These are phyloP conservation scores for Paecilomyces dactylethromorphus DNA, from an alignment of 2,329 filamentous ascomycete genomes.

Conservation along the genomic window DNA sequence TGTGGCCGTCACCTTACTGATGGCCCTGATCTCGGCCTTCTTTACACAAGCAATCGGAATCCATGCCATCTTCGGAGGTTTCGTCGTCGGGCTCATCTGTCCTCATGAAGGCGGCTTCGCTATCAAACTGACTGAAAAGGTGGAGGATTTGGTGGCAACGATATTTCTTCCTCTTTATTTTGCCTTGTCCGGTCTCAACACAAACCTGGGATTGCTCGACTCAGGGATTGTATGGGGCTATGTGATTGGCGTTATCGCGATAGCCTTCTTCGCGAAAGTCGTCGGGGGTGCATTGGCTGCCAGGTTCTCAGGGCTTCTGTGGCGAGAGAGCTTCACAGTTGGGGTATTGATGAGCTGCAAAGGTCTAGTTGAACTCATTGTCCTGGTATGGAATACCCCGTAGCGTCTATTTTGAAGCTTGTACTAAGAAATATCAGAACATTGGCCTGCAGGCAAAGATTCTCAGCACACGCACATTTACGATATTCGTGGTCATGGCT, in stretches of 20 bases:
- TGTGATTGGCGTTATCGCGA: constrained; percentile 71
- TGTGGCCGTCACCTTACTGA: constrained; percentile 72
- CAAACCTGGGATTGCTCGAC: constrained; percentile 76
- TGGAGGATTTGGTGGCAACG: constrained; percentile 81
- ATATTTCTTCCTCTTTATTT: constrained; percentile 90
- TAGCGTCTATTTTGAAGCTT: constrained; percentile 2
- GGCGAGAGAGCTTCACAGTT: constrained; percentile 84
- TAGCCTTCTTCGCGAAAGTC: constrained; percentile 82
- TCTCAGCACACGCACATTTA: constrained; percentile 73
- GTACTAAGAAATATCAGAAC: constrained; percentile 41
- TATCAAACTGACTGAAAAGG: constrained; percentile 86
- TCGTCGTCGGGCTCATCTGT: constrained; percentile 81
- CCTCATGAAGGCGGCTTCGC: constrained; percentile 86
- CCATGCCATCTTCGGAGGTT: constrained; percentile 90
- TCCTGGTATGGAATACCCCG: constrained; percentile 59
- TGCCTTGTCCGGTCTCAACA: constrained; percentile 82
- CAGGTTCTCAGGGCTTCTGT: constrained; percentile 67
- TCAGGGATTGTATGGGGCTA: constrained; percentile 83
- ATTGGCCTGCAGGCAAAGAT: constrained; percentile 81
- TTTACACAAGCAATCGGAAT: constrained; percentile 89
- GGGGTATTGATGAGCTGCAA: constrained; percentile 95
- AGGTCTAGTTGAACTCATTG: constrained; percentile 87
- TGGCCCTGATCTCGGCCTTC: constrained; percentile 73
- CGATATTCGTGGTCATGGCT: constrained; percentile 93
- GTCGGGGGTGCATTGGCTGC: constrained; percentile 75